Base-by-base conservation (phyloP, 306 rosid species). In the Fragaria vesca region DNA sequence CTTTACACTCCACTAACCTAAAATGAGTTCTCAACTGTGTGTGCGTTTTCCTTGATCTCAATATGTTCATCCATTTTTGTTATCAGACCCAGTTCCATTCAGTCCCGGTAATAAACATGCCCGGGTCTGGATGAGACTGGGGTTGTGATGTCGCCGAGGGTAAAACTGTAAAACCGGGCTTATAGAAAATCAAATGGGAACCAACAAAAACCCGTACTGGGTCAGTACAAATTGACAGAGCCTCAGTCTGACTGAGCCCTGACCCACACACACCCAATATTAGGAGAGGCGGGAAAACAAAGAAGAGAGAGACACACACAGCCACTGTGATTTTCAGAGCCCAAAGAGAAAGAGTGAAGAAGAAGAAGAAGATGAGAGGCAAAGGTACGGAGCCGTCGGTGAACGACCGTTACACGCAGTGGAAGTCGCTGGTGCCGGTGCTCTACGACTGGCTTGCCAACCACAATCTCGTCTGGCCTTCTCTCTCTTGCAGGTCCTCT, bases 401-500 rank as follows among this genome's bases (percentile, higher is more conserved):
- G 79, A 79, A 83, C 69, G 83, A 79, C 55, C 69, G 81, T 61
- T 95, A 95, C 86, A 72, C 91, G 8, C 97, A 89, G 55, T 93
- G 97, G 97, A 95, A 93, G 83, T 89, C 95, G 3, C 91, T 87
- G 8, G 93, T 95, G 32, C 97, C 97, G 0, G 89, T 92, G 43
- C 95, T 95, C 38, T 95, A 95, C 70, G 99, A 95, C 84, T 95
- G 97, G 97, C 93, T 95, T 47, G 92, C 94, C 55, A 93, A 95
- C 72, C 99, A 95, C 84, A 95, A 95, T 79, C 99, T 95, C 54
- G 91, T 86, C n/a, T 92, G 97, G 97, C 99, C 97, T 43, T 93
- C 99, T 81, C 97, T 95, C 84, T 89, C 97, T 63, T 91, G 97
- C 93, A 72, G 97, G 99, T 95, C 9, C 21, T 40, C 68, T 46